Evolutionary conservation across 805 yeast species (phyloP), one percentile per base, ranked within the genome.

Genomic region (Candida arabinofermentans): DNA sequence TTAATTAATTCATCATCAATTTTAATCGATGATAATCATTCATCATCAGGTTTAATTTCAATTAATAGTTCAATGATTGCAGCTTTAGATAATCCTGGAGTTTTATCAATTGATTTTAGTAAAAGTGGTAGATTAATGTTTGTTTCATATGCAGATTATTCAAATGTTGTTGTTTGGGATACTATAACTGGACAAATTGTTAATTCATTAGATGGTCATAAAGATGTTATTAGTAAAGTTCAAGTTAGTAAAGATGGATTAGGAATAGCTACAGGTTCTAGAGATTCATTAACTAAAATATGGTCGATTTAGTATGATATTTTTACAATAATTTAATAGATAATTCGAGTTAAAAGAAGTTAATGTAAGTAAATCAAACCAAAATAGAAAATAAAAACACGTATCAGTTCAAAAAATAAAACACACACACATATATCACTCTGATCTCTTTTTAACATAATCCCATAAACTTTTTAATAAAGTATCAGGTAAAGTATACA

Each of bases 381-480:
- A 7, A 33, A 33, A 22, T 5, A n/a, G 18, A 8, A n/a, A 8
- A 14, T 6, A 22, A 33, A 8, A 21, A 16, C 21, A 27, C n/a
- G 27, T 12, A 34, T 16, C 12, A 24, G 10, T 16, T 14, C 5
- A 7, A 23, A 34, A 8, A 6, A 13, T 8, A 23, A 22, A 22
- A 9, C 27, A n/a, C 4, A 23, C 23, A 19, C 10, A 4, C n/a
- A 24, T 7, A 6, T 19, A 22, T 39, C 38, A 55, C 40, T 61
- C 64, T 18, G 54, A 55, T 41, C 86, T 82, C 65, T 83, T 86
- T 65, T 82, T 82, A 32, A 91, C 96, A 62, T 85, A 90, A 50
- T 91, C 98, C 95, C 95, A 89, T 65, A 91, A 74, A 72, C 95
- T 86, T 70, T 86, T 88, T 61, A 93, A 75, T 61, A 93, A 70